Conservation (phyloP, 495 filamentous ascomycete genomes). For the Lophiotrema nucula region DNA sequence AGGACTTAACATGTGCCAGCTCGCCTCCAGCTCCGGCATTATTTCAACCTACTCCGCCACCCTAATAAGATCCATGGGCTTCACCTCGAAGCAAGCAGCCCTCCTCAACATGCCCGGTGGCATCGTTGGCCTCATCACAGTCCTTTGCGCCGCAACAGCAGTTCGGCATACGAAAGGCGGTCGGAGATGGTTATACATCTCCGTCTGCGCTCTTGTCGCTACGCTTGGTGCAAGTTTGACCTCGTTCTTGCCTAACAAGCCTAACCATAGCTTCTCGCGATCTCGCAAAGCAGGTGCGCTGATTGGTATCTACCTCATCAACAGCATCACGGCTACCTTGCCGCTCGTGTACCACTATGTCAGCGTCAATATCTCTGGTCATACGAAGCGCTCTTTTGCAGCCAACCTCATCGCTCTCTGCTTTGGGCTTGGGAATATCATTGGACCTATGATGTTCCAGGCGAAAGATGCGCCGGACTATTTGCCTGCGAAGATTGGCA, state of each 20-base stretch:
- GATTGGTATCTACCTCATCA: slow-evolving; percentile 49
- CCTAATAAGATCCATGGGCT: slow-evolving; percentile 43
- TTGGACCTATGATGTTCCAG: slow-evolving; percentile 55
- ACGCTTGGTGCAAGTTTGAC: slow-evolving; percentile 46
- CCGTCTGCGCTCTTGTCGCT: slow-evolving; percentile 52
- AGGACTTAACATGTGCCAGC: too few species aligned
- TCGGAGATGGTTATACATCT: slow-evolving; percentile 39
- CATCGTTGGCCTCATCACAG: slow-evolving; percentile 63
- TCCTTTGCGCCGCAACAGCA: slow-evolving; percentile 59
- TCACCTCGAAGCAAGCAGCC: slow-evolving; percentile 49
- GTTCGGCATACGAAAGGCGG: slow-evolving; percentile 52
- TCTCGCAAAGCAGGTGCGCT: slow-evolving; percentile 49
- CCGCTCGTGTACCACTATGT: slow-evolving; percentile 53
- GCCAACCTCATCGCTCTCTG: slow-evolving; percentile 51
- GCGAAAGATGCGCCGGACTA: slow-evolving; percentile 51
- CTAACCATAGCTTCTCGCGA: background rate
- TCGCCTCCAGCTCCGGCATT: slow-evolving; percentile 61
- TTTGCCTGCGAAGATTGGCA: slow-evolving; percentile 32
- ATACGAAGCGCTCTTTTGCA: slow-evolving; percentile 55
- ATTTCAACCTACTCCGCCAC: slow-evolving; percentile 36
- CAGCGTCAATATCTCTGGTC: slow-evolving; percentile 53
- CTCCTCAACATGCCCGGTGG: slow-evolving; percentile 63
- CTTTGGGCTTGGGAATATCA: slow-evolving; percentile 53
- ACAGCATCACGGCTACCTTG: slow-evolving; percentile 58
- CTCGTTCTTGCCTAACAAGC: slow-evolving; percentile 43